phyloP scores from a whole-genome alignment of 192 early-diverging fungal genomes.

The Mortierella antarctica region DNA sequence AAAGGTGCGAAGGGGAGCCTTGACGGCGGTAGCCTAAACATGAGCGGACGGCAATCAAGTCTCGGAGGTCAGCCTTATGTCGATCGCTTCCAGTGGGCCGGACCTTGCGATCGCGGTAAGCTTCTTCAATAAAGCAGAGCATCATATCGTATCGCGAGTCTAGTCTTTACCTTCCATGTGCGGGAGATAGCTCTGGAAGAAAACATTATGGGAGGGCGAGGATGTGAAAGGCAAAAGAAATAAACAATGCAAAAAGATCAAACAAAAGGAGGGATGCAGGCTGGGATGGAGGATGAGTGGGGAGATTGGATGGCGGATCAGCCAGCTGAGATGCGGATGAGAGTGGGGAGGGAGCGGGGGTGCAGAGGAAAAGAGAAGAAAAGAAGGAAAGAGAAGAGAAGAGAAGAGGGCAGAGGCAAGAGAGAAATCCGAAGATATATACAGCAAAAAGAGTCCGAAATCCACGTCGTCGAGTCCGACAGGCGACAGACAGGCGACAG shows the following conservation, averaged over 20 bases:
- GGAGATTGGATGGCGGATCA: background rate
- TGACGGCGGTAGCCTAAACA: constrained; percentile 46
- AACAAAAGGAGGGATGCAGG: background rate
- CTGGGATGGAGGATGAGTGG: constrained; percentile 11
- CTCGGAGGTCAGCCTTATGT: background rate
- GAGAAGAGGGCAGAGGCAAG: background rate
- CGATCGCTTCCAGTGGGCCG: background rate
- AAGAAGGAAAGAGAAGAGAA: background rate
- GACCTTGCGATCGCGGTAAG: background rate
- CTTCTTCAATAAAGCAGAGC: too few species aligned
- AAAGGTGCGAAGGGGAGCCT: constrained; percentile 62
- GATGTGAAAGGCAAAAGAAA: background rate
- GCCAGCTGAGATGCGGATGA: constrained; percentile 1
- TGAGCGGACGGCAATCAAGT: background rate
- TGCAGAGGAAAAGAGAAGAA: constrained; percentile 2
- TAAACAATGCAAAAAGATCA: constrained; percentile 6
- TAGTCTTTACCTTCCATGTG: constrained; percentile 48
- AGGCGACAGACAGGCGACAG: background rate
- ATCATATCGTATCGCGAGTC: too few species aligned
- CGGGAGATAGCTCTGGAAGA: constrained; percentile 51
- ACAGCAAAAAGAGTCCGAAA: constrained; percentile 20
- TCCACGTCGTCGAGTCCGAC: background rate
- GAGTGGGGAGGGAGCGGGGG: background rate
- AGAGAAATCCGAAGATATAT: constrained; percentile 24
- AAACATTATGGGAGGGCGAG: constrained; percentile 34